phyloP scores from a whole-genome alignment of 139 green algal genomes.

The Nannochloris sp. region DNA sequence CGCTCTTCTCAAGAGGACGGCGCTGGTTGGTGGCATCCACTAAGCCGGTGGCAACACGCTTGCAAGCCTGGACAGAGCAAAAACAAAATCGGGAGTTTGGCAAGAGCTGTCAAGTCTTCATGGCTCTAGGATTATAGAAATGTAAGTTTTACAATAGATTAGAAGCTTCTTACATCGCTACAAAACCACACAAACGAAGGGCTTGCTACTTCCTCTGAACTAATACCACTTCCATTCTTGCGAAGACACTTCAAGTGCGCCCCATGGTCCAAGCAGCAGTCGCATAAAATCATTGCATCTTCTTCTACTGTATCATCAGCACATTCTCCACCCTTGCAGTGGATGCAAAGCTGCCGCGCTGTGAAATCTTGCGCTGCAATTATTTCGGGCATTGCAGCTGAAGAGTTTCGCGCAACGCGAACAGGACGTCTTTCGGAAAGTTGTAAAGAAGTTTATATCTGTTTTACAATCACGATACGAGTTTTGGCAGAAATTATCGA shows the following conservation, averaged over 20 bases:
- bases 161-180: neutral
- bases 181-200: slow-evolving; percentile 29
- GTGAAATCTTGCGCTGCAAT: neutral
- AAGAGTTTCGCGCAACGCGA: too few relatives aligned
- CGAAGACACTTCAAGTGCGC: slow-evolving; percentile 11
- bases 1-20: neutral
- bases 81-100: too few relatives aligned
- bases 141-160: too few relatives aligned
- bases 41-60: neutral
- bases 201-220: neutral
- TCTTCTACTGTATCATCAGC: neutral
- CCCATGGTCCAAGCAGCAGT: slow-evolving; percentile 16
- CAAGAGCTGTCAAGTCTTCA: too few relatives aligned
- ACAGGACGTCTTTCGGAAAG: too few relatives aligned
- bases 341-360: neutral
- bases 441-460: too few relatives aligned
- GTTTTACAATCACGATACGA: too few relatives aligned
- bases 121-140: too few relatives aligned
- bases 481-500: too few relatives aligned
- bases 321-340: neutral
- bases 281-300: slow-evolving; percentile 9
- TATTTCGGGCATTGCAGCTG: too few relatives aligned
- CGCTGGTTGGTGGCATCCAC: slow-evolving; percentile 4
- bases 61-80: slow-evolving; percentile 1
- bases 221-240: neutral